Evolutionary conservation across 1,139 yeast species (phyloP), one percentile per base, ranked within the genome.

Genomic region (Candida sanyaensis): DNA sequence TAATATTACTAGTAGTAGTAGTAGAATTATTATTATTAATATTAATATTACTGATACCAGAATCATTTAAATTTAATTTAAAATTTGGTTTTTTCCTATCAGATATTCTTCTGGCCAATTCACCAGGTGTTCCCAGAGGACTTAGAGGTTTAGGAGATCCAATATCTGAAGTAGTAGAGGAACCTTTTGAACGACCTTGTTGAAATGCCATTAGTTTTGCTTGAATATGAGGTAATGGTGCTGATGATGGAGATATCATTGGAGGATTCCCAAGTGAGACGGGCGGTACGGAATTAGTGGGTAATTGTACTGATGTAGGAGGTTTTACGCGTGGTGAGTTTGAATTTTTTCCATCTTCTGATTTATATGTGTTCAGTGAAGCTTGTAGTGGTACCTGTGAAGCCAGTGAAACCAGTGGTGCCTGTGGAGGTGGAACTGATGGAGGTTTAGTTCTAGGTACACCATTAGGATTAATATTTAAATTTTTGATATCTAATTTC

Each of bases 141-240:
- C 42, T 41, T 12, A 21, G 29, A 2, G 37, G 9, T 32, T 30
- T 41, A 12, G 43, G 37, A 17, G 45, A 42, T 21, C 42, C 24
- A 12, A 41, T 32, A 10, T 44, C 40, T 21, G 39, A 34, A 23
- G 43, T 28, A 6, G 43, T 26, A 13, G 51, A 34, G 13, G 51
- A 34, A 27, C 43, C 53, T 41, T 73, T 71, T 28, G 79, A 73
- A 54, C 90, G 71, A 59, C 80, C 81, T 54, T 84, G 87, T 61
- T 86, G 93, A 56, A 86, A 85, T 0, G 92, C 92, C 65, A 85
- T 68, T 43, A 88, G 73, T 54, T 90, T 72, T 1, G 93, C 95
- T 64, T 86, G 93, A 47, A 86, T 77, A 54, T 84, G 45, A 28
- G 32, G 45, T 32, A 32, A 29, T 30, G 41, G 33, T 11, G 37